Percentiles rank a stretch among this genome's conserved stretches.
phyloP scores from a whole-genome alignment of 352 stramenopile species.

The Thalassiosira livingstoniorum region DNA sequence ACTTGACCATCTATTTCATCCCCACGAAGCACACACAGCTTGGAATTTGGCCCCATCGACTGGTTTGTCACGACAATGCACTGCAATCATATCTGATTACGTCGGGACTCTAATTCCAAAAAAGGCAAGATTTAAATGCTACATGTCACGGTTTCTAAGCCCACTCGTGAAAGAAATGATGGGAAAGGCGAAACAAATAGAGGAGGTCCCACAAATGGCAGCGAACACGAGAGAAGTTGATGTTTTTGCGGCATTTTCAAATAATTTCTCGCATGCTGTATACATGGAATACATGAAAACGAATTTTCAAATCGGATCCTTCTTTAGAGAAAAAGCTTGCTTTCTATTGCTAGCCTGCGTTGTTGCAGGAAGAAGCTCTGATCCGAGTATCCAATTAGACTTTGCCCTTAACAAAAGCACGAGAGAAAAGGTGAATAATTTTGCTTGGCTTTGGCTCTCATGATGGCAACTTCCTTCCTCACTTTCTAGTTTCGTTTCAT shows the following conservation, averaged over 20 bases:
- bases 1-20: no score
- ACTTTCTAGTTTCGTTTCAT: slow-evolving; percentile 13
- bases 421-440: slow-evolving; percentile 46
- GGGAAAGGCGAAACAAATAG: slow-evolving; percentile 16
- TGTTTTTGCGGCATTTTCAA: slow-evolving; percentile 38
- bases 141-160: slow-evolving; percentile 19
- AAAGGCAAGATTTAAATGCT: slow-evolving; percentile 42
- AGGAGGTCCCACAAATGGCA: slow-evolving; percentile 2
- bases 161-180: slow-evolving; percentile 21
- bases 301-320: slow-evolving; percentile 1
- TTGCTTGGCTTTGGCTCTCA: not conserved
- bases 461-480: not conserved
- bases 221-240: slow-evolving; percentile 13
- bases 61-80: slow-evolving; percentile 27
- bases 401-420: slow-evolving; percentile 48
- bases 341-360: slow-evolving; percentile 53
- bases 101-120: slow-evolving; percentile 31
- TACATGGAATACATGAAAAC: not conserved
- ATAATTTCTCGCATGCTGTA: not conserved
- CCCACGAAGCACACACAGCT: slow-evolving; percentile 3
- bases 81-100: slow-evolving; percentile 25
- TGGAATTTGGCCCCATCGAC: slow-evolving; percentile 41
- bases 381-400: slow-evolving; percentile 15
- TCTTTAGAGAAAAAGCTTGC: slow-evolving; percentile 52
- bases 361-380: slow-evolving; percentile 34